Conservation (phyloP, 148 eudicot species). For the Cornus controversa region DNA sequence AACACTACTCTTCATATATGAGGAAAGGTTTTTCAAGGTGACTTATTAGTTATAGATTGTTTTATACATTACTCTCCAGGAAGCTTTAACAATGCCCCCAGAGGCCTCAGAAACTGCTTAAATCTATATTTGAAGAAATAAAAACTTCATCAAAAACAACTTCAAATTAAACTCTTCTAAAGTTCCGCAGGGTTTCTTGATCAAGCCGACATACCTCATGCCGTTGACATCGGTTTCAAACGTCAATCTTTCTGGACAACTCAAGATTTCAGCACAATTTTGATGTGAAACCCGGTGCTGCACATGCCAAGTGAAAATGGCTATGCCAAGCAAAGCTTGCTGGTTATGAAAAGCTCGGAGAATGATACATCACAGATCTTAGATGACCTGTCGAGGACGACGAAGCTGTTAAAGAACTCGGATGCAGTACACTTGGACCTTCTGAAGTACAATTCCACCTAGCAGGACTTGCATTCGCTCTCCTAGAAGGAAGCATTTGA, state of each 20-base stretch:
- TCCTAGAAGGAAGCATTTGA: slow-evolving; percentile 17
- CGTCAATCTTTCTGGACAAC: neutral
- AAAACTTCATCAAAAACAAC: slow-evolving; percentile 6
- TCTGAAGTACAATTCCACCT: slow-evolving; percentile 27
- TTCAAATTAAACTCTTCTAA: slow-evolving; percentile 10
- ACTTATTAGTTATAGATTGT: slow-evolving; percentile 5
- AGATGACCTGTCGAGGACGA: slow-evolving; percentile 20
- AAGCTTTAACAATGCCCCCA: neutral
- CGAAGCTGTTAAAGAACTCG: slow-evolving; percentile 15
- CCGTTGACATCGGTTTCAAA: neutral
- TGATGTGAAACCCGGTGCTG: neutral
- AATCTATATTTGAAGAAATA: slow-evolving; percentile 12
- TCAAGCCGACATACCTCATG: neutral
- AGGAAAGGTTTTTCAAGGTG: slow-evolving; percentile 12
- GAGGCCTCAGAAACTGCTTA: slow-evolving; percentile 14
- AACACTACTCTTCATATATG: slow-evolving; percentile 16
- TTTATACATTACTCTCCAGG: slow-evolving; percentile 12
- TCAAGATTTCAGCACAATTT: neutral
- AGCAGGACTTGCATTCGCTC: slow-evolving; percentile 7
- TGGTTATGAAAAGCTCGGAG: slow-evolving; percentile 31
- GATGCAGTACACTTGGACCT: slow-evolving; percentile 18
- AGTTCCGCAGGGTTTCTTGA: slow-evolving; percentile 5
- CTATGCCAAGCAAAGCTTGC: neutral
- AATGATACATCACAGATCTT: slow-evolving; percentile 28
- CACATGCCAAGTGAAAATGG: neutral